phyloP scores from a whole-genome alignment of 495 filamentous ascomycete species.

The Tetracladium setigerum region DNA sequence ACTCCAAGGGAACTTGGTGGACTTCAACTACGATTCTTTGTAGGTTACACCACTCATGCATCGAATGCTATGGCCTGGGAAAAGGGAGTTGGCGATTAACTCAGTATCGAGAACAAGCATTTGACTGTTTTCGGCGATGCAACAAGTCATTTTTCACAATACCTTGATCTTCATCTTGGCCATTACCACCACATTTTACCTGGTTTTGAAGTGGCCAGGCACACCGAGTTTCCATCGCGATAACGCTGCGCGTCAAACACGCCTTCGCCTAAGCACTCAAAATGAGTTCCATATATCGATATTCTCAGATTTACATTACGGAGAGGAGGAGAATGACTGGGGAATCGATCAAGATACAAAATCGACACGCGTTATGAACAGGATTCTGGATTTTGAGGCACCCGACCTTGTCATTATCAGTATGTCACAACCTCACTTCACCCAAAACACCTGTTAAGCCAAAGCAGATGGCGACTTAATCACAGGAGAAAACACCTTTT shows the following conservation, averaged over 20 bases:
- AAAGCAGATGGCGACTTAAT: conserved; percentile 56
- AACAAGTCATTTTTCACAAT: no score
- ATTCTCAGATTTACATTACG: conserved; percentile 65
- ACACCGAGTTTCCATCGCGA: no score
- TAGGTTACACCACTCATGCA: no score
- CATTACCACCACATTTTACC: no score
- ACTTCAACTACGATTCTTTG: no score
- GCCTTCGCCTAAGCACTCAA: conserved; percentile 2
- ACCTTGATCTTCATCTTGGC: no score
- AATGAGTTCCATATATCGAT: conserved; percentile 35
- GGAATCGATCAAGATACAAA: conserved; percentile 53
- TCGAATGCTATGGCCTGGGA: no score
- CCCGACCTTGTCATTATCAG: conserved; percentile 57
- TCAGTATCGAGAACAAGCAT: no score
- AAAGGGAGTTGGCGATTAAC: no score
- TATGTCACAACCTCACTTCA: background rate
- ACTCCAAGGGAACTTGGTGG: no score
- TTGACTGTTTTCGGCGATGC: no score
- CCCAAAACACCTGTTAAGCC: background rate
- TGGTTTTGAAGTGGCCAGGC: no score
- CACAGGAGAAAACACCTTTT: conserved; percentile 56
- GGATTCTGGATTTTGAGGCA: conserved; percentile 49
- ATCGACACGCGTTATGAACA: conserved; percentile 50
- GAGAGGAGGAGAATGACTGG: conserved; percentile 53
- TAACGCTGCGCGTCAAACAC: background rate